Evolutionary conservation across 441 rosid genomes (phyloP).

Genomic region (Erysimum pusillum): DNA sequence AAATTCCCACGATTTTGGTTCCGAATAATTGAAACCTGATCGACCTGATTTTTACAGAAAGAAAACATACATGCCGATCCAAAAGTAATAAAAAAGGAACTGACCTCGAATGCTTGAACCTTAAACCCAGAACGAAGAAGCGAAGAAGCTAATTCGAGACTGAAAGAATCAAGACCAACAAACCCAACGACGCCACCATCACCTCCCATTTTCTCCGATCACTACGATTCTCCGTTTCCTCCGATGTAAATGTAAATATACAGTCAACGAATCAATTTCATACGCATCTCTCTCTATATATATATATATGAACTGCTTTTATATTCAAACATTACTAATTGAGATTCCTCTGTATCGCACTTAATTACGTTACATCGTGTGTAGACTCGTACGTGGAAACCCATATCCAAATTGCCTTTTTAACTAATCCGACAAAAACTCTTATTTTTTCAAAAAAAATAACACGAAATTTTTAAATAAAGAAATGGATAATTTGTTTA

Average conservation of each 20-base stretch:
- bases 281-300: conserved; percentile 33
- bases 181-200: conserved; percentile 61
- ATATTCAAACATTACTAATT: background rate
- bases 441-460: too few species aligned
- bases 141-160: conserved; percentile 78
- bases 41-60: conserved; percentile 8
- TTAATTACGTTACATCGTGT: conserved; percentile 12
- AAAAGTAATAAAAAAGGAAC: background rate
- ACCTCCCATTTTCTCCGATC: conserved; percentile 38
- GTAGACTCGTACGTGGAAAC: conserved; percentile 36
- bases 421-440: conserved; percentile 15
- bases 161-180: conserved; percentile 69
- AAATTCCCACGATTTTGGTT: background rate
- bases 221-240: conserved; percentile 4
- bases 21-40: background rate
- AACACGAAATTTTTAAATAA: too few species aligned
- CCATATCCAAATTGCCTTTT: conserved; percentile 35
- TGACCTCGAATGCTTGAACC: conserved; percentile 79
- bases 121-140: conserved; percentile 67
- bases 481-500: background rate
- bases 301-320: background rate
- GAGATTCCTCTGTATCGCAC: background rate
- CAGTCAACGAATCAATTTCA: conserved; percentile 36
- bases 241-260: conserved; percentile 1
- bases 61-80: background rate